Percentiles rank a stretch among this genome's conserved stretches.
Conservation (phyloP, 2,329 filamentous ascomycete species). For the Cordyceps militaris region DNA sequence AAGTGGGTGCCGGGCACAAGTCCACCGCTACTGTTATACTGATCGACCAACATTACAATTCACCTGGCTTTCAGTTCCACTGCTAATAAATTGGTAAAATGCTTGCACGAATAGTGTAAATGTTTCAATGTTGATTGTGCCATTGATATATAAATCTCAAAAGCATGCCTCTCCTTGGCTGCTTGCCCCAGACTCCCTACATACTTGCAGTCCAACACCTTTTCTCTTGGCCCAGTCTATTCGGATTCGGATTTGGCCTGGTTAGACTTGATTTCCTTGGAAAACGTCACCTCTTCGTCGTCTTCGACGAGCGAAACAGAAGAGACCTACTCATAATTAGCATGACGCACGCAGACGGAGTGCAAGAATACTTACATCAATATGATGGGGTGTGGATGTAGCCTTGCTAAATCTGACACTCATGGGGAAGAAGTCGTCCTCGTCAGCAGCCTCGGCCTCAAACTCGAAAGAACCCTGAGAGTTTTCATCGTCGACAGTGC, state of each 20-base stretch:
- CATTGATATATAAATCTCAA: slow-evolving; percentile 15
- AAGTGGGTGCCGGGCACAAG: neutral
- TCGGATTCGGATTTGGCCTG: slow-evolving; percentile 73
- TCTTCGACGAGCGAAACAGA: slow-evolving; percentile 66
- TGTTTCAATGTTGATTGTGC: slow-evolving; percentile 14
- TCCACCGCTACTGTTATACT: neutral
- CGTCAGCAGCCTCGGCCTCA: slow-evolving; percentile 78
- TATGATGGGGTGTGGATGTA: slow-evolving; percentile 80
- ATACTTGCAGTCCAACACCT: slow-evolving; percentile 1
- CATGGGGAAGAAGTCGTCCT: slow-evolving; percentile 98
- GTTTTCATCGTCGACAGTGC: slow-evolving; percentile 75
- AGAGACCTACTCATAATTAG: slow-evolving; percentile 43
- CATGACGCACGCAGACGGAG: neutral
- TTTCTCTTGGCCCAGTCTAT: slow-evolving; percentile 34
- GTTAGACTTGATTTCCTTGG: slow-evolving; percentile 70
- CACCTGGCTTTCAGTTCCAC: neutral
- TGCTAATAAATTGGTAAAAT: neutral
- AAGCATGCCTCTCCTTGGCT: slow-evolving; percentile 7
- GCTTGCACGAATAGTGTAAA: neutral
- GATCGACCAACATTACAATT: neutral
- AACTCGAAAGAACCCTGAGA: slow-evolving; percentile 88
- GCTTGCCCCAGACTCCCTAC: slow-evolving; percentile 5
- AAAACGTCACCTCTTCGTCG: slow-evolving; percentile 73
- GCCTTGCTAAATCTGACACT: slow-evolving; percentile 80
- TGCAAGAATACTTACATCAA: slow-evolving; percentile 64